phyloP scores from a whole-genome alignment of 2,329 filamentous ascomycete genomes.

The Penicillium sp. region DNA sequence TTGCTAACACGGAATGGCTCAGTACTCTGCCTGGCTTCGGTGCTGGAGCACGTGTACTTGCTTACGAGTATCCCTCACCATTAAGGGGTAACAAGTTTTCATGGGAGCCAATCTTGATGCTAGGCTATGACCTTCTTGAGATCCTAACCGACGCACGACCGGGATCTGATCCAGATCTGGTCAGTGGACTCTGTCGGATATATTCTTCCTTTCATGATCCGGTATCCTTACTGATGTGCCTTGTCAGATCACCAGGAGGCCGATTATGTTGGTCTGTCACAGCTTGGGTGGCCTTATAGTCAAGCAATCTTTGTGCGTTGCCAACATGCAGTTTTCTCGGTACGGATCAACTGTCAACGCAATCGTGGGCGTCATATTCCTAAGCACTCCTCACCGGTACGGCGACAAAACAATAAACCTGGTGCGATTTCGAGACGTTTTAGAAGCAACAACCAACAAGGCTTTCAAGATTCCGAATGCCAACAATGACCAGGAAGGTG shows the following conservation, averaged over 20 bases:
- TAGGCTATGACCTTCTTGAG: slow-evolving; percentile 6
- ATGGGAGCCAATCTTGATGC: slow-evolving; percentile 6
- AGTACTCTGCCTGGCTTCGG: slow-evolving; percentile 8
- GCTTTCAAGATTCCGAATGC: slow-evolving; percentile 9
- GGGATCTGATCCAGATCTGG: slow-evolving; percentile 4
- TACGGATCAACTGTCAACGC: slow-evolving; percentile 5
- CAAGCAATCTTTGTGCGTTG: slow-evolving; percentile 10
- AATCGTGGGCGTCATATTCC: slow-evolving; percentile 1
- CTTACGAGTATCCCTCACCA: slow-evolving; percentile 6
- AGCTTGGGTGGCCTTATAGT: slow-evolving; percentile 10
- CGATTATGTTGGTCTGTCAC: slow-evolving; percentile 1
- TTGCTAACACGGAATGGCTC: slow-evolving; percentile 5
- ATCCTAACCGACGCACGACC: neutral
- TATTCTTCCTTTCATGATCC: neutral
- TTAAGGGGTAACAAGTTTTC: neutral
- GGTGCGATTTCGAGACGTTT: slow-evolving; percentile 1
- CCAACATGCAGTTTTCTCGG: slow-evolving; percentile 7
- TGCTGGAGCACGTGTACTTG: slow-evolving; percentile 3
- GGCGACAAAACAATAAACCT: slow-evolving; percentile 5
- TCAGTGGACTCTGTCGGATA: neutral
- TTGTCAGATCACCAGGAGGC: slow-evolving; percentile 1
- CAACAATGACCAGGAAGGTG: slow-evolving; percentile 3
- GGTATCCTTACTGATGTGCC: neutral
- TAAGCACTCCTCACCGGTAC: slow-evolving; percentile 3
- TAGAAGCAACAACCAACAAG: slow-evolving; percentile 7